A percentile compares a stretch with the other conserved stretches of the same genome.
Conservation (phyloP, 768 basidiomycete genomes). For the Tulasnella calospora region DNA sequence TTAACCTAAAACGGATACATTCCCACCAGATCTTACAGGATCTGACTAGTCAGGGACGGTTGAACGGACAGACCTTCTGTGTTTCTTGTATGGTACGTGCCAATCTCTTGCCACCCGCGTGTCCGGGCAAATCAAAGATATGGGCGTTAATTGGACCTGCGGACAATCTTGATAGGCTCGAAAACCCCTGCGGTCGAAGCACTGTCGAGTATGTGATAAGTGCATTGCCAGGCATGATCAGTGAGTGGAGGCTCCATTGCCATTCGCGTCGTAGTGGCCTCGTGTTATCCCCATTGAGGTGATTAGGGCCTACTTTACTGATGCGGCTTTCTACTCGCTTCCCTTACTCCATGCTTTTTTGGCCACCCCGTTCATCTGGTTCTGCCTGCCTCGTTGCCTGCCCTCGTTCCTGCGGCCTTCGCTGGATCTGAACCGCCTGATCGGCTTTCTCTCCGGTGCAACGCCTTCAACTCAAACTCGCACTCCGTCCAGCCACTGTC, state of each 20-base stretch:
- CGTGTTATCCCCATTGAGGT: constrained; percentile 22
- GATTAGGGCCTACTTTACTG: background rate
- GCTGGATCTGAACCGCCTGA: constrained; percentile 1
- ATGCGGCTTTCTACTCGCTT: constrained; percentile 5
- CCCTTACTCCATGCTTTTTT: background rate
- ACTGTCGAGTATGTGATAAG: constrained; percentile 86
- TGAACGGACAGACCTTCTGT: constrained; percentile 97
- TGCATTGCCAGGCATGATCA: constrained; percentile 91
- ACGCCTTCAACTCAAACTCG: background rate
- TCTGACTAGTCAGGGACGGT: constrained; percentile 73
- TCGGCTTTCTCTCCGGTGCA: background rate
- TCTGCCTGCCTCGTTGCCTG: constrained; percentile 7
- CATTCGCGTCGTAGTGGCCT: background rate
- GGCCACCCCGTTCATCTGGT: background rate
- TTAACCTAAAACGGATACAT: background rate
- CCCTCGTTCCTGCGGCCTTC: constrained; percentile 2
- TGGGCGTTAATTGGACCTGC: background rate
- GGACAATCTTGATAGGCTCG: constrained; percentile 49
- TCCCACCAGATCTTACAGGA: constrained; percentile 74
- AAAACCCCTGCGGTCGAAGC: constrained; percentile 90
- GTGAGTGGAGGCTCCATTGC: constrained; percentile 45
- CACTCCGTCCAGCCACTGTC: constrained; percentile 67
- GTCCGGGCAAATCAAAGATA: background rate
- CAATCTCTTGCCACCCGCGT: background rate
- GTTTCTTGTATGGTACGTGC: constrained; percentile 81